A percentile compares a stretch with the other conserved stretches of the same genome.
Conservation (phyloP, 108 stramenopile species). For the Fistulifera pelliculosa region DNA sequence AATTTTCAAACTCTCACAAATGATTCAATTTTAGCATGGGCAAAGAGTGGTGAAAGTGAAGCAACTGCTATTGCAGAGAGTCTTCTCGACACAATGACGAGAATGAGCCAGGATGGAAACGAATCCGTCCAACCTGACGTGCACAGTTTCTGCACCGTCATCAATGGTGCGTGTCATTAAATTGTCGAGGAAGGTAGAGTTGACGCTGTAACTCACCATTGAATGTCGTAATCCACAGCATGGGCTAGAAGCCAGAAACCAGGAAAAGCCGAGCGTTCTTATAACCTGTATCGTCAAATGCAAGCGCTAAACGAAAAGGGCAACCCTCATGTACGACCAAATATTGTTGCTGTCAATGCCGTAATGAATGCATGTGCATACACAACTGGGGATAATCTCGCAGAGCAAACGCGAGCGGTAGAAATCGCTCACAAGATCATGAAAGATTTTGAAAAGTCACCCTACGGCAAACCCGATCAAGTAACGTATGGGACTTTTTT, state of each 20-base stretch:
- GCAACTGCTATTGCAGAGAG: constrained; percentile 44
- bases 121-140: constrained; percentile 51
- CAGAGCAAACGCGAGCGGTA: constrained; percentile 46
- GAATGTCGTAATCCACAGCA: constrained; percentile 14
- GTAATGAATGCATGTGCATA: constrained; percentile 79
- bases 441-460: constrained; percentile 29
- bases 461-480: constrained; percentile 53
- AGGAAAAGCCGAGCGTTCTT: constrained; percentile 59
- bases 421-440: constrained; percentile 49
- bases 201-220: background rate
- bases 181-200: background rate
- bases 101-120: constrained; percentile 28
- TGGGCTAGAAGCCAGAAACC: constrained; percentile 42
- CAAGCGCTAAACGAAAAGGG: constrained; percentile 36
- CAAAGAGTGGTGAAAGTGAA: constrained; percentile 41
- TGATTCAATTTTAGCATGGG: constrained; percentile 12
- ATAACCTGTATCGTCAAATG: constrained; percentile 49
- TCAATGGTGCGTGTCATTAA: constrained; percentile 38
- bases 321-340: constrained; percentile 38
- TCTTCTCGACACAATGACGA: constrained; percentile 43
- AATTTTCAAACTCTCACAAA: background rate
- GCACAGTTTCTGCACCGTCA: constrained; percentile 52
- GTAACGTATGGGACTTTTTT: constrained; percentile 77
- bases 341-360: constrained; percentile 56
- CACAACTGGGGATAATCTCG: constrained; percentile 32